phyloP scores from a whole-genome alignment of 2,329 filamentous ascomycete species.

The Alternaria arborescens region DNA sequence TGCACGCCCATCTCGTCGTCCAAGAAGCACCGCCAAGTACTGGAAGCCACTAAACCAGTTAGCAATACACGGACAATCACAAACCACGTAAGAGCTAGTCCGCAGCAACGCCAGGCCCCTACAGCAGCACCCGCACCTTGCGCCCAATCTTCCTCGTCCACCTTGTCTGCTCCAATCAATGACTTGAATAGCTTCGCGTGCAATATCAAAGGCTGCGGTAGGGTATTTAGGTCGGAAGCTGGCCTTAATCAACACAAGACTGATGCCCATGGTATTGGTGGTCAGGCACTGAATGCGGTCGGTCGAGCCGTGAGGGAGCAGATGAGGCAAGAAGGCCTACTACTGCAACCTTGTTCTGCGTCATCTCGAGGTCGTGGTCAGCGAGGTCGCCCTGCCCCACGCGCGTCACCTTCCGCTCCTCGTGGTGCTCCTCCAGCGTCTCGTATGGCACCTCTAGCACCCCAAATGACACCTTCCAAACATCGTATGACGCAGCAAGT shows the following conservation, averaged over 20 bases:
- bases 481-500: neutral
- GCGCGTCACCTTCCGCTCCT: neutral
- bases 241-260: conserved; percentile 31
- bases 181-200: conserved; percentile 16
- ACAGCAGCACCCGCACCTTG: neutral
- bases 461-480: neutral
- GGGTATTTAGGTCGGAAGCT: conserved; percentile 28
- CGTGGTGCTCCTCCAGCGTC: neutral
- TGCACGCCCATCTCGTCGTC: conserved; percentile 19
- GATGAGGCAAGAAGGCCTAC: conserved; percentile 21
- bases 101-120: neutral
- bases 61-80: too few species aligned
- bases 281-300: conserved; percentile 26
- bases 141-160: neutral
- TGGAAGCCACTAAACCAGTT: neutral
- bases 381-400: neutral
- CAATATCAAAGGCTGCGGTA: conserved; percentile 22
- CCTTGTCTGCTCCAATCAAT: neutral
- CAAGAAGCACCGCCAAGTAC: neutral
- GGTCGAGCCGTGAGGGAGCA: conserved; percentile 31
- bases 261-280: conserved; percentile 36
- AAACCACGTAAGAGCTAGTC: neutral
- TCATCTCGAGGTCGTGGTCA: conserved; percentile 3
- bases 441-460: neutral
- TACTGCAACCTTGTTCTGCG: conserved; percentile 12